Evolutionary conservation across 441 rosid genomes (phyloP), one percentile per base, ranked within the genome.

Genomic region (Jatropha multifida): DNA sequence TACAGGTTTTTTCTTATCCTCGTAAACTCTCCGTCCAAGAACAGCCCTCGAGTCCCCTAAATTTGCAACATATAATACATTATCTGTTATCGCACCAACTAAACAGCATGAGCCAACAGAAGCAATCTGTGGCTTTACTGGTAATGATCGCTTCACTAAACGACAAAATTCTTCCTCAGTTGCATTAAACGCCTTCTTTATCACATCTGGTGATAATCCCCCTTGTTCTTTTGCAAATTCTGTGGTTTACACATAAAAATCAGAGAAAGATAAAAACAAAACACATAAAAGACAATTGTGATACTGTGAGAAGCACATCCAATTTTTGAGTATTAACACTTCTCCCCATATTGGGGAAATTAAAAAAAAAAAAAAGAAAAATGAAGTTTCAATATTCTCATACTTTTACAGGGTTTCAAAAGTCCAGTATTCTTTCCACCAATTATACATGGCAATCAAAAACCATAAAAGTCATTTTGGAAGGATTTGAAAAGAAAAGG

Each of bases 31-130:
- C 56, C 81, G 82, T n/a, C 98, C 98, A 76, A 94, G 97, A 77
- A 94, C 98, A 0, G 87, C 98, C 83, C 98, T 90, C 0, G 98
- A 94, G 76, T 92, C 98, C 38, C 98, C 98, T 12, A 94, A 94
- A 81, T 94, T 94, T 1, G 98, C 98, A 58, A 94, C 90, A 65
- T 90, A 92, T 14, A 94, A 74, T 1, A 87, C 83, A 59, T 79
- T 94, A 64, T 90, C 72, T 9, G 95, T 84, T 74, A 94, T 94
- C 0, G 94, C 96, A 69, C 98, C 98, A 67, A 94, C 90, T 44
- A 94, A 85, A 81, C 98, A 94, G 73, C 98, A 94, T 12, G 98
- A 92, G 18, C 98, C 98, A 37, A 88, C 97, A 27, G 96, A 88
- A 80, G 92, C 94, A 76, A 94, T 92, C 76, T 91, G 92, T 0